Conservation (phyloP, 163 green algal species). For the Trebouxiophyceae sp. region DNA sequence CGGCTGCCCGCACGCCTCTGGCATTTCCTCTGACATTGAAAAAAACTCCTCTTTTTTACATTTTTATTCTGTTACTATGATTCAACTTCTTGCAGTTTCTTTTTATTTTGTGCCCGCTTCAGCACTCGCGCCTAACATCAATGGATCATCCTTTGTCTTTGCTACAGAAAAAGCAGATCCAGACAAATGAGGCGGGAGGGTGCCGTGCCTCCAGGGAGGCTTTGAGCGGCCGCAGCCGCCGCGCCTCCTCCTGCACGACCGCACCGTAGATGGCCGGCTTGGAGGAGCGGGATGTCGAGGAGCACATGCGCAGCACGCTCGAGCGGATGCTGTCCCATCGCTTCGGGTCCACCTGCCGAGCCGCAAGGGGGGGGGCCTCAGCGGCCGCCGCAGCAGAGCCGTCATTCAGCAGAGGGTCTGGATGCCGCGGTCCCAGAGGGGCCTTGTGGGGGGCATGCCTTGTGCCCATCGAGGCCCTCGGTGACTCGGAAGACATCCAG, state of each 20-base stretch:
- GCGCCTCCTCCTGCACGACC: conserved; percentile 45
- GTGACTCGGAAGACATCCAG: conserved; percentile 66
- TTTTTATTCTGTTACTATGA: no score
- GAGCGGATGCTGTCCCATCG: no score
- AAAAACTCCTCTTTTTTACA: no score
- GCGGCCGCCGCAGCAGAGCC: not conserved
- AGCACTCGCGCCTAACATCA: no score
- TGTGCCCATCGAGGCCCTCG: conserved; percentile 35
- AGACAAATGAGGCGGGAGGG: not conserved
- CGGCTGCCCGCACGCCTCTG: no score
- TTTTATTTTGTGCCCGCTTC: no score
- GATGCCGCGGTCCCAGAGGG: not conserved
- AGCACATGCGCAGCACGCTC: not conserved
- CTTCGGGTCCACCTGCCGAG: no score
- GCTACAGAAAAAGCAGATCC: no score
- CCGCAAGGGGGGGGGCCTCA: not conserved
- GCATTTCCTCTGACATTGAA: no score
- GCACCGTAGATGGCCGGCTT: conserved; percentile 80
- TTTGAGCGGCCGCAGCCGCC: conserved; percentile 10
- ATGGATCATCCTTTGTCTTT: no score
- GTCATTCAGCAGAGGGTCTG: not conserved
- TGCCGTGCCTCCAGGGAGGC: not conserved
- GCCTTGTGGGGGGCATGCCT: conserved; percentile 20
- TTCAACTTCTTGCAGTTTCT: no score
- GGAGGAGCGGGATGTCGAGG: conserved; percentile 16